Evolutionary conservation across 164 flowering plant genomes (phyloP), one percentile per base, ranked within the genome.

Genomic region (Tetrastigma voinierianum): DNA sequence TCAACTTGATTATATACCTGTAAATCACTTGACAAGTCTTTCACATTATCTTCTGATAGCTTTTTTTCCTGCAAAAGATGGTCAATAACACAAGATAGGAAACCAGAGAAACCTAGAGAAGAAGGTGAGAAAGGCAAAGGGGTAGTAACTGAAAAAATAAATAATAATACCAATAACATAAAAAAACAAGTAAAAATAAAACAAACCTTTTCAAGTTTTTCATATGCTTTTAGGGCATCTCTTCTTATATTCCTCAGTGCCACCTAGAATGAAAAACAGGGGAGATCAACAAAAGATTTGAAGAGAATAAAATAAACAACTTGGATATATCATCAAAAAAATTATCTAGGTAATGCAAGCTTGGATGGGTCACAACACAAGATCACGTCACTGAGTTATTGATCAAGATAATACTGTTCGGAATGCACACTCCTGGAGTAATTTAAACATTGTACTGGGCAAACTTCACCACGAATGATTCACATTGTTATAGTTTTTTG

Each of bases 181-280:
- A n/a, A 48, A 64, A 51, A 19, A 23, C 46, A 32, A 59, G 4
- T 4, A 54, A 6, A 23, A 9, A 47, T 10, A 15, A n/a, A 20
- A 12, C 64, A 72, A 61, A 88, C 98, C 98, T 94, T 91, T 81
- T 94, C 89, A 60, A 94, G 96, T 73, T 90, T 94, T 52, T 91
- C 96, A 71, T 86, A 90, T n/a, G 97, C 84, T 79, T 86, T 94
- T 66, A 91, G 61, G 44, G 88, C 96, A 81, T 94, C 98, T 80
- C 97, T 87, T 81, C 97, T 82, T 70, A 94, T 91, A 67, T 91
- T 94, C 80, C 98, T 82, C 69, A 94, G 24, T 32, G 98, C 98
- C 19, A 94, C 97, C 97, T 94, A 69, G 18, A 67, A 64, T 62
- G 15, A 55, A 0, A 53, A 65, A 13, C n/a, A 46, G 46, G 14